These are phyloP conservation scores for Parascedosporium putredinis DNA, from an alignment of 2,329 filamentous ascomycete genomes.

Conservation along the genomic window DNA sequence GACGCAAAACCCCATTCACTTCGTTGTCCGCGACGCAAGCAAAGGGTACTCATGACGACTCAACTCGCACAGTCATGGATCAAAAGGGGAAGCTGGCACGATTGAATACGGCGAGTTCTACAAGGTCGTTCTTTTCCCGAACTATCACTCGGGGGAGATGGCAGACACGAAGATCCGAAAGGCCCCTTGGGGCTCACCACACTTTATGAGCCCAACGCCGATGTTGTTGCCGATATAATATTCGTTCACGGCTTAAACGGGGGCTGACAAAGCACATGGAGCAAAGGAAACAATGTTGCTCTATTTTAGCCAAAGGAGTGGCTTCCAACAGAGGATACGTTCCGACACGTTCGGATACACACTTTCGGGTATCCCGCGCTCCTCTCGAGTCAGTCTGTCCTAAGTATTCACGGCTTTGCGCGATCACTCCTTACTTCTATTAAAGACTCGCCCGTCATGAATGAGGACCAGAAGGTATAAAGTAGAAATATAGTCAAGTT, in stretches of 20 bases:
- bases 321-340: slow-evolving; percentile 20
- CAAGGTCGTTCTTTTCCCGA: background rate
- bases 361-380: slow-evolving; percentile 19
- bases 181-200: slow-evolving; percentile 17
- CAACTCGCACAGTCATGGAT: background rate
- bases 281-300: slow-evolving; percentile 12
- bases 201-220: slow-evolving; percentile 10
- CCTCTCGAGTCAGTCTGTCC: slow-evolving; percentile 13
- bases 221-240: slow-evolving; percentile 18
- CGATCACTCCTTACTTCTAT: slow-evolving; percentile 19
- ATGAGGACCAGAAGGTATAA: background rate
- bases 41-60: background rate
- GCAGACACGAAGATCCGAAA: slow-evolving; percentile 8
- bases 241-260: slow-evolving; percentile 30
- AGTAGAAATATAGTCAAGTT: background rate
- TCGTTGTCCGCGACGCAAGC: background rate
- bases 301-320: slow-evolving; percentile 24
- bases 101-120: background rate
- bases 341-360: slow-evolving; percentile 22
- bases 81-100: background rate
- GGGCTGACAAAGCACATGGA: slow-evolving; percentile 25
- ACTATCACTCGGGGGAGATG: background rate
- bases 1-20: background rate
- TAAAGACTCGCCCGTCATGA: slow-evolving; percentile 15
- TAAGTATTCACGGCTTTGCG: slow-evolving; percentile 24